A percentile compares a stretch with the other conserved stretches of the same genome.
These are phyloP conservation scores for Aspergillus oerlinghausenensis DNA, from an alignment of 2,329 filamentous ascomycete genomes.

Conservation along the genomic window DNA sequence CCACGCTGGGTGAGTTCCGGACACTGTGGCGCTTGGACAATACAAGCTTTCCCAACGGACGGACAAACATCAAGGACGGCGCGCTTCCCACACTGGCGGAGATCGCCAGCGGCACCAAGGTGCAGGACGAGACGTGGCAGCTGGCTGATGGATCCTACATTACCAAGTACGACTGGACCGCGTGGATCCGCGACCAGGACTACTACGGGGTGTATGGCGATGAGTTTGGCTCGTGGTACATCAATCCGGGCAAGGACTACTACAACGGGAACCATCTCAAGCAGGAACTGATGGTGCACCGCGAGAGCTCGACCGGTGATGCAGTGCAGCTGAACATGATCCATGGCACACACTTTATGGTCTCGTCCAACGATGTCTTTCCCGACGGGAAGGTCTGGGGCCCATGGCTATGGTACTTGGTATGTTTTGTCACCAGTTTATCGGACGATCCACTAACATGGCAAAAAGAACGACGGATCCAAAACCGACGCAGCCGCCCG, in stretches of 20 bases:
- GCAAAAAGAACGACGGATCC: constrained; percentile 43
- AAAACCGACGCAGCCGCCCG: constrained; percentile 39
- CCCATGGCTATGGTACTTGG: constrained; percentile 43
- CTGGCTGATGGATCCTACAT: constrained; percentile 46
- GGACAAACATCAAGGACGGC: constrained; percentile 45
- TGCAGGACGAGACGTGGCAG: constrained; percentile 53
- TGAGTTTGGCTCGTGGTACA: constrained; percentile 49
- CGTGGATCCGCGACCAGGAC: constrained; percentile 37
- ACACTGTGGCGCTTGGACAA: constrained; percentile 50
- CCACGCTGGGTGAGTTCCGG: constrained; percentile 47
- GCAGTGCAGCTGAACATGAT: constrained; percentile 53
- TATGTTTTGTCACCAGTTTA: constrained; percentile 1
- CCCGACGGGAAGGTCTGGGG: constrained; percentile 42
- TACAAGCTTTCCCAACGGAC: constrained; percentile 44
- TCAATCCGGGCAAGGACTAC: constrained; percentile 49
- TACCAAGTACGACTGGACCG: constrained; percentile 50
- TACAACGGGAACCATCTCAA: constrained; percentile 51
- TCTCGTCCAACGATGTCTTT: constrained; percentile 32
- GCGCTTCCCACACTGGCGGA: constrained; percentile 42
- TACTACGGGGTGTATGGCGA: constrained; percentile 50
- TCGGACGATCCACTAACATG: not conserved
- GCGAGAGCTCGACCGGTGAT: constrained; percentile 48
- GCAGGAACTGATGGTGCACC: constrained; percentile 51
- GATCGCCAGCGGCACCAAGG: constrained; percentile 43
- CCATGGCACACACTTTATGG: constrained; percentile 48